phyloP scores from a whole-genome alignment of 768 basidiomycete genomes.

The Candolleomyces aberdarensis region DNA sequence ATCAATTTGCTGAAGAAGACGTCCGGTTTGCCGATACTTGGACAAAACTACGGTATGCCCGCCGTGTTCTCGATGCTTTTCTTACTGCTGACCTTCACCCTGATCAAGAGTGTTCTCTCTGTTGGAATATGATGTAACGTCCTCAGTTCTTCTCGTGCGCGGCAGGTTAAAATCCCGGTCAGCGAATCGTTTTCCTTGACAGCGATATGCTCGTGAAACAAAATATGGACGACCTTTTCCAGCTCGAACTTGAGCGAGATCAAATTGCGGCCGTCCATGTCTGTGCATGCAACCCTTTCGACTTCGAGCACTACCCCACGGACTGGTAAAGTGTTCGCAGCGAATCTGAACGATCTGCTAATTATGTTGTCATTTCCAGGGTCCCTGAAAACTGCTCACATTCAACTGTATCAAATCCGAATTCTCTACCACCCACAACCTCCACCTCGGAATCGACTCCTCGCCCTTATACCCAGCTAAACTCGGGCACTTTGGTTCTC shows the following conservation, averaged over 20 bases:
- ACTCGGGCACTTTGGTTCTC: constrained; percentile 87
- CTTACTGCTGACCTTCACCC: constrained; percentile 2
- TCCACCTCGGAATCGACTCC: constrained; percentile 43
- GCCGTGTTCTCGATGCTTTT: neutral
- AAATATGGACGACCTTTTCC: constrained; percentile 79
- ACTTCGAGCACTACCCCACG: constrained; percentile 77
- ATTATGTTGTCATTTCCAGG: constrained; percentile 45
- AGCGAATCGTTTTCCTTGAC: constrained; percentile 82
- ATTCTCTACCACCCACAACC: constrained; percentile 33
- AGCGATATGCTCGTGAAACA: constrained; percentile 81
- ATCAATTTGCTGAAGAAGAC: constrained; percentile 36
- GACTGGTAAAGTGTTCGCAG: constrained; percentile 65
- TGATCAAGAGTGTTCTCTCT: constrained; percentile 57
- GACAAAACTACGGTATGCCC: constrained; percentile 57
- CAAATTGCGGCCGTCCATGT: constrained; percentile 88
- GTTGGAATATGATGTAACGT: constrained; percentile 59
- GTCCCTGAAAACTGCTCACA: constrained; percentile 90
- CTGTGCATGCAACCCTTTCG: constrained; percentile 92
- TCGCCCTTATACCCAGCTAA: constrained; percentile 79
- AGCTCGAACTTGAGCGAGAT: constrained; percentile 56
- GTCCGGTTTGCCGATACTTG: constrained; percentile 66
- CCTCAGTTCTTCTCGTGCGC: neutral
- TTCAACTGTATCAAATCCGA: constrained; percentile 50
- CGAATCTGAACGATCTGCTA: constrained; percentile 5
- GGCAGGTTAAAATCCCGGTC: neutral